phyloP scores from a whole-genome alignment of 2,329 filamentous ascomycete species.

The Botrytis pseudocinerea region DNA sequence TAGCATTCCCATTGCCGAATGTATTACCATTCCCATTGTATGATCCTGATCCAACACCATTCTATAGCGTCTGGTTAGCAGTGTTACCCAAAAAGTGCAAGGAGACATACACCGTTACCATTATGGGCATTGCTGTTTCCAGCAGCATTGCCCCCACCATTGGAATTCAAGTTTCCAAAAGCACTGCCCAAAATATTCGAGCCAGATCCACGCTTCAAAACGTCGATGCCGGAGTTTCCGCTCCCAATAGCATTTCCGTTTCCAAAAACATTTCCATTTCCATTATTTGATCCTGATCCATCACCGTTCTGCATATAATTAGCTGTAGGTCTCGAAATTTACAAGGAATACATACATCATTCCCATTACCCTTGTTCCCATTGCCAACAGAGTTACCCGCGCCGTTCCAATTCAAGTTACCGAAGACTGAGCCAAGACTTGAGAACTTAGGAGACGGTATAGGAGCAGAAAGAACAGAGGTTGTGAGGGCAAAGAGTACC shows the following conservation, averaged over 20 bases:
- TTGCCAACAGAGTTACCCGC: neutral
- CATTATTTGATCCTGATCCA: neutral
- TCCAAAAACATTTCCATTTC: neutral
- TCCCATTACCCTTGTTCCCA: neutral
- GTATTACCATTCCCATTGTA: neutral
- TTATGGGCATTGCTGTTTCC: too few relatives aligned
- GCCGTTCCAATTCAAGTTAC: neutral
- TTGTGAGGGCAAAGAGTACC: neutral
- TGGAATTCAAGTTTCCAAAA: neutral
- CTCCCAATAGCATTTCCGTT: neutral
- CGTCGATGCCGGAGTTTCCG: neutral
- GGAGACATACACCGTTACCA: too few relatives aligned
- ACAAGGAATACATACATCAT: neutral
- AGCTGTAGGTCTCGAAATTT: neutral
- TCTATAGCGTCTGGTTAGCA: too few relatives aligned
- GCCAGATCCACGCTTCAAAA: neutral
- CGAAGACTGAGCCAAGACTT: neutral
- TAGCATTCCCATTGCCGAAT: neutral
- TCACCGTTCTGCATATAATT: neutral
- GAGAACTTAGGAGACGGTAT: neutral
- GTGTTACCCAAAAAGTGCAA: too few relatives aligned
- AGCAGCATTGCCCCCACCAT: too few relatives aligned
- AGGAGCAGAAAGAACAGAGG: constrained; percentile 6
- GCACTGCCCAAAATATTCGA: neutral
- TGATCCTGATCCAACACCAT: neutral